Percentiles rank a stretch among this genome's conserved stretches.
Conservation (phyloP, 2,329 filamentous ascomycete species). For the Clonostachys solani region DNA sequence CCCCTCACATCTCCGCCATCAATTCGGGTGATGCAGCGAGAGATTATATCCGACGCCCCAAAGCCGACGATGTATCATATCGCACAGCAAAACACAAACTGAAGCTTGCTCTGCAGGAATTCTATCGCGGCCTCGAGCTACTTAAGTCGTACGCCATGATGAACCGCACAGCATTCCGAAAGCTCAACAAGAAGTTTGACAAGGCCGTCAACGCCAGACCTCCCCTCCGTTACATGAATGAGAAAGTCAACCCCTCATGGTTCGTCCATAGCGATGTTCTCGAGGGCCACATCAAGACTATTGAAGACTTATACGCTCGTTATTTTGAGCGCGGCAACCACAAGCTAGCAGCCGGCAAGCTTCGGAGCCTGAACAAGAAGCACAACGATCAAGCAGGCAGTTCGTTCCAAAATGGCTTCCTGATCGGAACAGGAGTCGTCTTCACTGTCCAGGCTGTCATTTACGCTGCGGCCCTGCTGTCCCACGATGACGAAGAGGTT, state of each 20-base stretch:
- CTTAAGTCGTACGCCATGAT: constrained; percentile 87
- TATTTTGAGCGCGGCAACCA: constrained; percentile 94
- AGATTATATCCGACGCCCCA: constrained; percentile 48
- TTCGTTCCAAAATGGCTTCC: constrained; percentile 58
- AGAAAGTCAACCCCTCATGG: constrained; percentile 85
- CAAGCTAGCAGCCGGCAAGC: constrained; percentile 84
- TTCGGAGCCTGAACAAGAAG: constrained; percentile 66
- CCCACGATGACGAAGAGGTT: constrained; percentile 39
- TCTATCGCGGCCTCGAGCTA: constrained; percentile 86
- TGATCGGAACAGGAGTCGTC: constrained; percentile 64
- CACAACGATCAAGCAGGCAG: constrained; percentile 50
- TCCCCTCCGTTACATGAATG: constrained; percentile 77
- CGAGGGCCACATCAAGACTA: constrained; percentile 72
- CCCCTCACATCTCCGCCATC: constrained; percentile 32
- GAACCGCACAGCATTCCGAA: constrained; percentile 90
- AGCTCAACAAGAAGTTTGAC: constrained; percentile 99
- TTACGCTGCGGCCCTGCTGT: constrained; percentile 51
- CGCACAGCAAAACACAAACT: constrained; percentile 85
- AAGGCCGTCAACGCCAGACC: constrained; percentile 80
- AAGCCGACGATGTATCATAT: constrained; percentile 65
- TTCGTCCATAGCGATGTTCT: constrained; percentile 88
- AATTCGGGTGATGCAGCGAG: constrained; percentile 25
- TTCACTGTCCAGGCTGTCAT: constrained; percentile 64
- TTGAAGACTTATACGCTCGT: constrained; percentile 88
- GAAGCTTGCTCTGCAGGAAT: constrained; percentile 87